phyloP scores from a whole-genome alignment of 768 basidiomycete genomes.

The Lentinula sp. region DNA sequence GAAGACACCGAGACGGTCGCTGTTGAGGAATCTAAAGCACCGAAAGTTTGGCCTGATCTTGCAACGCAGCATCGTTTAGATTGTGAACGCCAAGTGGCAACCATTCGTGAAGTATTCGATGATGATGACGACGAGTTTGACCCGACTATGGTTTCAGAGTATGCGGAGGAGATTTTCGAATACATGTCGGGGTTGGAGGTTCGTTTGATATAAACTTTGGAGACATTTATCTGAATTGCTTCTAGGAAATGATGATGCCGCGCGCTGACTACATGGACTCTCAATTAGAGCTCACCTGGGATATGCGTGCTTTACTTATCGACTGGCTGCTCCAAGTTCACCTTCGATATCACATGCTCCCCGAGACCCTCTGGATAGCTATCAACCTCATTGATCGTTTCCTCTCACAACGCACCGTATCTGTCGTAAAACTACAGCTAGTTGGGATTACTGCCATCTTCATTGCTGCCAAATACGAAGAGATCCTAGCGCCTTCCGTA shows the following conservation, averaged over 20 bases:
- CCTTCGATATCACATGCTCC: constrained; percentile 97
- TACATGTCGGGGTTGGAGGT: constrained; percentile 97
- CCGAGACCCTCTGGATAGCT: constrained; percentile 98
- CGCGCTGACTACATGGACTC: constrained; percentile 89
- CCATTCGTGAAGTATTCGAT: constrained; percentile 61
- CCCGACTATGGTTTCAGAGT: constrained; percentile 97
- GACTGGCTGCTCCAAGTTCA: constrained; percentile 99
- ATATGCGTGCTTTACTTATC: constrained; percentile 93
- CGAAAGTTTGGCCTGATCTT: constrained; percentile 71
- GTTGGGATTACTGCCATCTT: constrained; percentile 99
- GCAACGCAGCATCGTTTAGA: constrained; percentile 52
- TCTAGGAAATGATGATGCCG: constrained; percentile 82
- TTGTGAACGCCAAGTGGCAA: constrained; percentile 58
- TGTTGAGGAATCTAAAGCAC: constrained; percentile 27
- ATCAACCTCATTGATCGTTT: constrained; percentile 96
- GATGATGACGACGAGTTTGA: constrained; percentile 74
- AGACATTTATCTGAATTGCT: background rate
- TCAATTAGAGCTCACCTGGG: constrained; percentile 89
- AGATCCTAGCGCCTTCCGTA: constrained; percentile 93
- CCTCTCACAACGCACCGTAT: constrained; percentile 82
- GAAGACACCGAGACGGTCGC: constrained; percentile 22
- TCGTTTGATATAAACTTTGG: constrained; percentile 15
- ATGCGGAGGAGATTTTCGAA: constrained; percentile 95
- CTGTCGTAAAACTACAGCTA: constrained; percentile 86
- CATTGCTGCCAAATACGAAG: constrained; percentile 98